Conservation (phyloP, 108 stramenopile species). For the Thalassiosira profunda region DNA sequence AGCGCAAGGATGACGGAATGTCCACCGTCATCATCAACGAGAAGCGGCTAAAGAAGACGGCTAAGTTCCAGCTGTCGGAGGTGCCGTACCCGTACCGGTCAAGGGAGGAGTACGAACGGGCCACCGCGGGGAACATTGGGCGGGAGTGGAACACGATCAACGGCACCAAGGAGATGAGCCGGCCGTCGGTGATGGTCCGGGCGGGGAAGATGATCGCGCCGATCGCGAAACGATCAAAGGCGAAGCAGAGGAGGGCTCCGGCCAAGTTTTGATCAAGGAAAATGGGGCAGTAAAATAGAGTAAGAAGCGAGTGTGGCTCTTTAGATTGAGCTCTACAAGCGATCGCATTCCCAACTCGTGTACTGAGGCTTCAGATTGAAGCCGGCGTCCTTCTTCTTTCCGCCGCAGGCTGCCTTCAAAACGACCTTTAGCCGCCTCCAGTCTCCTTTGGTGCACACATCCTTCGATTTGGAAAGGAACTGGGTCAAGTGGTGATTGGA, state of each 20-base stretch:
- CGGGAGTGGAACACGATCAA: constrained; percentile 95
- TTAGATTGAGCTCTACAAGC: constrained; percentile 21
- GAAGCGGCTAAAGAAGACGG: constrained; percentile 90
- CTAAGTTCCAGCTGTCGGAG: constrained; percentile 86
- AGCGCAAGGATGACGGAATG: constrained; percentile 82
- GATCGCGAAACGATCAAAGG: constrained; percentile 81
- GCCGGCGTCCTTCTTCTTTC: constrained; percentile 89
- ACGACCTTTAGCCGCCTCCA: constrained; percentile 79
- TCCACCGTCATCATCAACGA: constrained; percentile 94
- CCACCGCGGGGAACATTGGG: constrained; percentile 94
- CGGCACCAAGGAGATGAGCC: constrained; percentile 87
- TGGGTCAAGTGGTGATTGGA: constrained; percentile 46
- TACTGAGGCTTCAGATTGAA: constrained; percentile 77
- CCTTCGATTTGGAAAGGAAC: constrained; percentile 60
- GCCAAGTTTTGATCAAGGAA: constrained; percentile 80
- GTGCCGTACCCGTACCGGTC: constrained; percentile 97
- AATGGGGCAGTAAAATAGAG: neutral
- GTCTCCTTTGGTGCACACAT: constrained; percentile 41
- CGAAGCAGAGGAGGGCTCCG: constrained; percentile 48
- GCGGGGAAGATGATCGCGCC: constrained; percentile 96
- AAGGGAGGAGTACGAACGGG: constrained; percentile 95
- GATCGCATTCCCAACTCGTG: constrained; percentile 81
- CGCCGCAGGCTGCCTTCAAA: constrained; percentile 80
- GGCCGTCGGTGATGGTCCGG: constrained; percentile 90
- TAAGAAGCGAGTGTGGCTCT: neutral